phyloP scores from a whole-genome alignment of 2,329 filamentous ascomycete genomes.

The Fusarium graminum region DNA sequence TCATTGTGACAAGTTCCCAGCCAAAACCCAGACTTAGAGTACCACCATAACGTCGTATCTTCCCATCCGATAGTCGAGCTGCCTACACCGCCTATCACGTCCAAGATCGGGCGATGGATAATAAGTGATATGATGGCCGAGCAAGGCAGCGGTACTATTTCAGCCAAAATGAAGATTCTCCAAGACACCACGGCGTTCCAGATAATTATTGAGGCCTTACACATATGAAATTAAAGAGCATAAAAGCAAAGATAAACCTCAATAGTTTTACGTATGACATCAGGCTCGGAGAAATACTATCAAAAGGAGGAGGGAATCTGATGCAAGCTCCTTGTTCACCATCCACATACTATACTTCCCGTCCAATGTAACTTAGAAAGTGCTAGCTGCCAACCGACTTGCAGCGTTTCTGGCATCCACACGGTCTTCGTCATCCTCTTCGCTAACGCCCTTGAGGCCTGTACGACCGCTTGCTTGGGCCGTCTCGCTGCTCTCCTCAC shows the following conservation, averaged over 20 bases:
- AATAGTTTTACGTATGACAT: conserved; percentile 44
- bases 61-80: conserved; percentile 1
- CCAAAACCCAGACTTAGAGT: conserved; percentile 3
- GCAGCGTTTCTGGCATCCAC: conserved; percentile 97
- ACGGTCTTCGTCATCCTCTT: conserved; percentile 92
- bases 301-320: conserved; percentile 40
- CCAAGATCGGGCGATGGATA: conserved; percentile 30
- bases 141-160: conserved; percentile 20
- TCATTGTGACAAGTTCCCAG: neutral
- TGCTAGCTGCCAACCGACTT: conserved; percentile 92
- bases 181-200: conserved; percentile 32
- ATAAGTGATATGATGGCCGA: conserved; percentile 23
- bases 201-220: conserved; percentile 12
- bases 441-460: conserved; percentile 70
- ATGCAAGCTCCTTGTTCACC: conserved; percentile 35
- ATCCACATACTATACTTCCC: conserved; percentile 29
- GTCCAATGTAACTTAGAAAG: conserved; percentile 71
- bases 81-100: conserved; percentile 34
- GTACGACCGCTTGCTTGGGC: conserved; percentile 58
- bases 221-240: conserved; percentile 13
- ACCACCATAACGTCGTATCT: conserved; percentile 22
- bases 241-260: conserved; percentile 22
- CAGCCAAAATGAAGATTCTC: conserved; percentile 14
- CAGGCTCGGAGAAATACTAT: conserved; percentile 46
- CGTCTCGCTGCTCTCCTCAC: conserved; percentile 58